Conservation (phyloP, 805 yeast genomes). For the Monosporozyma yasuniensis region DNA sequence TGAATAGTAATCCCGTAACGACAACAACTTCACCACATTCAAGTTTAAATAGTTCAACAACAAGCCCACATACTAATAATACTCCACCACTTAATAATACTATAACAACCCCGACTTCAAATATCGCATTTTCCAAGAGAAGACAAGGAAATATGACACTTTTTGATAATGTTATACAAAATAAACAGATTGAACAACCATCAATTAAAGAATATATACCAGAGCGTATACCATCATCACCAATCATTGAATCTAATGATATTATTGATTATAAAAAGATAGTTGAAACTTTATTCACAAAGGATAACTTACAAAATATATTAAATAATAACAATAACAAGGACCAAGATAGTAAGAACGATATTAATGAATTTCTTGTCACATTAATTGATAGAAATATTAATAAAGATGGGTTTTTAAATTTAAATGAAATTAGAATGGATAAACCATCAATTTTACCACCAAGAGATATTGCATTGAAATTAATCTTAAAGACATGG, state of each 20-base stretch:
- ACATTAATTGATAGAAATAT: slow-evolving; percentile 1
- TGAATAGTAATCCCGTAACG: neutral
- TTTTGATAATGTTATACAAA: neutral
- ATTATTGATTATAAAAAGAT: slow-evolving; percentile 4
- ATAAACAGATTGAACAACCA: neutral
- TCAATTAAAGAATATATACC: neutral
- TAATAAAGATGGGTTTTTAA: neutral
- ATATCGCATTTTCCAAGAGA: neutral
- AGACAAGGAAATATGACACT: neutral
- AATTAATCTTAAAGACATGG: slow-evolving; percentile 71
- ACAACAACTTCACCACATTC: neutral
- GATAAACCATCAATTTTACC: slow-evolving; percentile 38
- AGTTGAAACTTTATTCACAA: slow-evolving; percentile 6
- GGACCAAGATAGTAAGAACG: neutral
- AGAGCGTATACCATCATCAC: neutral
- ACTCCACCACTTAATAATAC: neutral
- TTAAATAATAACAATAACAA: neutral
- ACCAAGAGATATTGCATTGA: slow-evolving; percentile 60
- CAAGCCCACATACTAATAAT: neutral
- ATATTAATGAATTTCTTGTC: slow-evolving; percentile 4
- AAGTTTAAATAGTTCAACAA: neutral
- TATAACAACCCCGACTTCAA: neutral
- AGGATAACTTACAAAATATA: slow-evolving; percentile 3
- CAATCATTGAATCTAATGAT: neutral
- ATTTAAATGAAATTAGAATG: neutral